Evolutionary conservation across 352 stramenopile species (phyloP), one percentile per base, ranked within the genome.

Genomic region (Globisporangium acanthophoron): DNA sequence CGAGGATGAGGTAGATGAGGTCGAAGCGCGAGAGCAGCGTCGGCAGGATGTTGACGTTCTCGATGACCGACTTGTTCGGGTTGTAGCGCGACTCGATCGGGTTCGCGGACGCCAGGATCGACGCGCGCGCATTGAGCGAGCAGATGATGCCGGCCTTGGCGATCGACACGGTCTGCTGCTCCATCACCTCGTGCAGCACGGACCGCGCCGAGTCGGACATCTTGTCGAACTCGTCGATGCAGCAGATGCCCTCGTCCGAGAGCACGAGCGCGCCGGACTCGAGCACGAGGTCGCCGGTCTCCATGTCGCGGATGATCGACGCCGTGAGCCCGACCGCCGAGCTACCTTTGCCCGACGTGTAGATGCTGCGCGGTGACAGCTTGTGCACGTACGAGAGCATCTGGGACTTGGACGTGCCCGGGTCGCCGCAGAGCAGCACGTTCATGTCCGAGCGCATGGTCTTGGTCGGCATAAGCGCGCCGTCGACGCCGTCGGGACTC

Each of bases 161-260:
- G 53, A 99, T 97, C 43, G 88, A 98, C 4, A 99, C 91, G 15
- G 96, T 99, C 69, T 99, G 96, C 69, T 99, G 96, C 77, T 99
- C 97, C 94, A 99, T 99, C n/a, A 96, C 97, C 82, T 99, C 97
- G 77, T 99, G 97, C 9, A 99, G 81, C 52, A 99, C 96, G 2
- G 94, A 97, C 44, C 97, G 89, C 31, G 97, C 98, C 3, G 92
- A 96, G 59, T 99, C 97, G 39, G 81, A 97, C 97, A 99, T 99
- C 74, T 99, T 99, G 68, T 99, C 97, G 69, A 99, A 99, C 74
- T 99, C 97, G 73, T 99, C 96, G 52, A 99, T 99, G 70, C 97
- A 99, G 74, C 97, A 99, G 65, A 99, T 97, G 15, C 97, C 97
- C 55, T 97, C 83, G 64, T 99, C 97, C 16, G 87, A 98, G 24